Evolutionary conservation across 176 grass and related monocot species (phyloP).

Genomic region (Areca catechu): DNA sequence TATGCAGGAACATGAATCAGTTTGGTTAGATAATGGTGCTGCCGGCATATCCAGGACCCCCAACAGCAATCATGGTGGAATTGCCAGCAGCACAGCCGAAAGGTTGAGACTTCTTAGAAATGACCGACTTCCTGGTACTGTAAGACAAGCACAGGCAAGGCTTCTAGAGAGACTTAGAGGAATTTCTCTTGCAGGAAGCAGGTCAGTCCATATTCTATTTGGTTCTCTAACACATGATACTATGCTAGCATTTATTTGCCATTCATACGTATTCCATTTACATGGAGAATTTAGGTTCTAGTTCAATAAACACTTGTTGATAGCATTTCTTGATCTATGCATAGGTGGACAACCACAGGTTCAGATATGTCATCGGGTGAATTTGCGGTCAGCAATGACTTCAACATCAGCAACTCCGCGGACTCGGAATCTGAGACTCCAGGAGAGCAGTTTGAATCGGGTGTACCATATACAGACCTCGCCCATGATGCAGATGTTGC

Average conservation of each 20-base stretch:
- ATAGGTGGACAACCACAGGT: constrained; percentile 31
- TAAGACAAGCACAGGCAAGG: constrained; percentile 68
- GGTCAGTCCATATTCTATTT: constrained; percentile 8
- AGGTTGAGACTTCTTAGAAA: constrained; percentile 61
- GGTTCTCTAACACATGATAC: no score
- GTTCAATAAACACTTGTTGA: background rate
- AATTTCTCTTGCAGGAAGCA: constrained; percentile 40
- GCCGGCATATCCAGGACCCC: constrained; percentile 8
- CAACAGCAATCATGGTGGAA: constrained; percentile 33
- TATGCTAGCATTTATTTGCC: background rate
- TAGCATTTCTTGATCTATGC: constrained; percentile 21
- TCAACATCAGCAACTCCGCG: constrained; percentile 35
- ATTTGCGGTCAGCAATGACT: constrained; percentile 37
- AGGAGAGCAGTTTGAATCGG: constrained; percentile 13
- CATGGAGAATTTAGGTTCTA: background rate
- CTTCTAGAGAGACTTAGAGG: constrained; percentile 81
- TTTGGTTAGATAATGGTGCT: background rate
- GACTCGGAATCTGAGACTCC: constrained; percentile 25
- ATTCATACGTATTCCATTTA: background rate
- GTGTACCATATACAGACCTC: constrained; percentile 24
- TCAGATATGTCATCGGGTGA: constrained; percentile 40
- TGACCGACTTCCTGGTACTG: constrained; percentile 59
- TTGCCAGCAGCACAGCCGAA: constrained; percentile 34
- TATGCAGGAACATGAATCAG: constrained; percentile 20
- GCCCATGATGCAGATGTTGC: constrained; percentile 33